These are phyloP conservation scores for Yamadazyma insecticola DNA, from an alignment of 805 yeast species.

Conservation along the genomic window DNA sequence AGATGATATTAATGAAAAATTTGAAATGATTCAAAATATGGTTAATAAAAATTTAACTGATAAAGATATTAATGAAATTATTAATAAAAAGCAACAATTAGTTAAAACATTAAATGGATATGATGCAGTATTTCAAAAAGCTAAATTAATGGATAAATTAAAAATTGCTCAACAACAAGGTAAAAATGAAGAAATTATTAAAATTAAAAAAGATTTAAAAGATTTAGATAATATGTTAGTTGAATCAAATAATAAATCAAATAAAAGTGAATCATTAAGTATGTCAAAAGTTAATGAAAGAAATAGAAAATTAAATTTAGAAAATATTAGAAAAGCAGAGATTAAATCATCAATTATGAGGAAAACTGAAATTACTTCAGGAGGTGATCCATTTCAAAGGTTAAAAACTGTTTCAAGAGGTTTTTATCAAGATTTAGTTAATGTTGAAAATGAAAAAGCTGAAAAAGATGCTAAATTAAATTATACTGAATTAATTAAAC, in stretches of 20 bases:
- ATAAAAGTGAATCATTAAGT: conserved; percentile 37
- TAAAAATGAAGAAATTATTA: conserved; percentile 27
- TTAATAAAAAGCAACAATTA: conserved; percentile 63
- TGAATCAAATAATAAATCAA: conserved; percentile 30
- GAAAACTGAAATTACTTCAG: conserved; percentile 32
- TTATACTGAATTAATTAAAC: conserved; percentile 34
- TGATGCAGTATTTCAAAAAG: conserved; percentile 72
- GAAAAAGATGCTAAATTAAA: conserved; percentile 48
- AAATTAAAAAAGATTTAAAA: conserved; percentile 32
- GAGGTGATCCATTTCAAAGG: conserved; percentile 80
- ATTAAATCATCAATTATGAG: conserved; percentile 54
- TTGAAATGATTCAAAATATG: conserved; percentile 55
- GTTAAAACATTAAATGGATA: conserved; percentile 34
- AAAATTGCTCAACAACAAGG: conserved; percentile 66
- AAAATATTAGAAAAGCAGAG: conserved; percentile 77
- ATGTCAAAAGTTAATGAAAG: conserved; percentile 77
- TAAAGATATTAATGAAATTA: conserved; percentile 72
- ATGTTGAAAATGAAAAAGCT: conserved; percentile 57
- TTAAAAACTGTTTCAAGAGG: conserved; percentile 83
- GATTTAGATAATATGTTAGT: conserved; percentile 45
- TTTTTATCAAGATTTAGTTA: conserved; percentile 60
- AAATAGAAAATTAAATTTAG: conserved; percentile 77
- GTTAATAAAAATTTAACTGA: conserved; percentile 64
- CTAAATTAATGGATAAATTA: conserved; percentile 67
- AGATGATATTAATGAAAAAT: conserved; percentile 62